phyloP scores from a whole-genome alignment of 805 yeast genomes.

The Teunomyces stri region DNA sequence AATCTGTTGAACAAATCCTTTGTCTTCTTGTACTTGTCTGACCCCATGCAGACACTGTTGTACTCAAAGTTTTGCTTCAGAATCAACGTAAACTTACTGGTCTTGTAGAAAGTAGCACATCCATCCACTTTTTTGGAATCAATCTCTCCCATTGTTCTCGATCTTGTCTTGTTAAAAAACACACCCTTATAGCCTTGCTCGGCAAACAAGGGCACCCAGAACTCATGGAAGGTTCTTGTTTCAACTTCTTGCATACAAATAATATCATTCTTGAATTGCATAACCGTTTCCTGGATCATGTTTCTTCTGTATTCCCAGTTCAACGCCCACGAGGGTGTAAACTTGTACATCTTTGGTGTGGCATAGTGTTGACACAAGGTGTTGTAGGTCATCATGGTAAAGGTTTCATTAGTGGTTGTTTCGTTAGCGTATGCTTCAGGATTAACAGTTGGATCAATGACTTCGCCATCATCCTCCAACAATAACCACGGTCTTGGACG shows the following conservation, averaged over 20 bases:
- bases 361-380: slow-evolving; percentile 96
- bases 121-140: slow-evolving; percentile 95
- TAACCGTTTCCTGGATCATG: slow-evolving; percentile 68
- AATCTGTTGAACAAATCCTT: slow-evolving; percentile 94
- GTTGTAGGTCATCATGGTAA: slow-evolving; percentile 84
- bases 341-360: slow-evolving; percentile 84
- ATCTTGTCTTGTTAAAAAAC: slow-evolving; percentile 86
- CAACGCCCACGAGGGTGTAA: slow-evolving; percentile 96
- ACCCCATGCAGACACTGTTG: slow-evolving; percentile 74
- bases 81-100: slow-evolving; percentile 63
- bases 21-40: slow-evolving; percentile 85
- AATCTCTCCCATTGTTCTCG: slow-evolving; percentile 78
- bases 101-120: slow-evolving; percentile 88
- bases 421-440: slow-evolving; percentile 33
- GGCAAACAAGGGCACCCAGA: slow-evolving; percentile 74
- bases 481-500: slow-evolving; percentile 81
- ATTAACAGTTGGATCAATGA: slow-evolving; percentile 31
- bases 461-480: slow-evolving; percentile 74
- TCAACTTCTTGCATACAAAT: slow-evolving; percentile 96
- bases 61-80: slow-evolving; percentile 79
- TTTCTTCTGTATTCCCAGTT: slow-evolving; percentile 89
- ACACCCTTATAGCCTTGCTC: slow-evolving; percentile 76
- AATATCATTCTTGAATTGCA: slow-evolving; percentile 66
- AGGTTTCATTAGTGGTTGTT: slow-evolving; percentile 34
- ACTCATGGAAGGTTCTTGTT: slow-evolving; percentile 77